Evolutionary conservation across 257 asterid genomes (phyloP).

Genomic region (Sherardia arvensis): DNA sequence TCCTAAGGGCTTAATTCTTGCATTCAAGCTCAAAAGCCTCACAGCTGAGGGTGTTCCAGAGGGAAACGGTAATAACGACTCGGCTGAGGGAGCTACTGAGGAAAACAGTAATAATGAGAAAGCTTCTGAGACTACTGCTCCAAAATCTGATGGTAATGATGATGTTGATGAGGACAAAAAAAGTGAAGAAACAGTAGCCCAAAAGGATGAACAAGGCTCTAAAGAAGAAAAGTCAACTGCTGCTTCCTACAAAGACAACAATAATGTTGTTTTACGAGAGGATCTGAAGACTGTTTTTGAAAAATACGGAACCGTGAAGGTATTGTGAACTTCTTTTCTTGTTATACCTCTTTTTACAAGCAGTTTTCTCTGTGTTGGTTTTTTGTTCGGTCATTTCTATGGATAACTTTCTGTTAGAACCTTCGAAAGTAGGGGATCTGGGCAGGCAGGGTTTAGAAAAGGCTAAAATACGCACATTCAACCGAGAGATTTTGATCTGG

Average conservation of each 20-base stretch:
- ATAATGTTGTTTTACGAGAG: constrained; percentile 77
- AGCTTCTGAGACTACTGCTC: constrained; percentile 19
- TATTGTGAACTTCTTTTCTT: constrained; percentile 13
- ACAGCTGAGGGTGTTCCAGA: constrained; percentile 30
- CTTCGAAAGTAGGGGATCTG: neutral
- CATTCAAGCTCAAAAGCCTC: constrained; percentile 62
- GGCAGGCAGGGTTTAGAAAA: neutral
- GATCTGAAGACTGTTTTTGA: constrained; percentile 59
- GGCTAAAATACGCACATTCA: neutral
- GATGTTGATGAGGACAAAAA: constrained; percentile 17
- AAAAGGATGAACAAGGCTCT: constrained; percentile 32
- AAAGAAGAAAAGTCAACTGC: constrained; percentile 27
- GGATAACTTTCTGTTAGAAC: neutral
- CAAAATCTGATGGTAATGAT: constrained; percentile 26
- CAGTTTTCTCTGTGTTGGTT: neutral
- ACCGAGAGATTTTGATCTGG: neutral
- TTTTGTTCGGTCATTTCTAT: neutral
- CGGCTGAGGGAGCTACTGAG: constrained; percentile 16
- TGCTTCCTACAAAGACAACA: constrained; percentile 47
- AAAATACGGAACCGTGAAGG: constrained; percentile 84
- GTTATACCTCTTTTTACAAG: neutral
- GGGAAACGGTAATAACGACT: constrained; percentile 29
- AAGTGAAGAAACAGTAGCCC: constrained; percentile 27
- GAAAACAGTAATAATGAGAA: constrained; percentile 31
- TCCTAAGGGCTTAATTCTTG: constrained; percentile 77